Evolutionary conservation across 1,284 basidiomycete species (phyloP).

Genomic region (Malassezia globosa): DNA sequence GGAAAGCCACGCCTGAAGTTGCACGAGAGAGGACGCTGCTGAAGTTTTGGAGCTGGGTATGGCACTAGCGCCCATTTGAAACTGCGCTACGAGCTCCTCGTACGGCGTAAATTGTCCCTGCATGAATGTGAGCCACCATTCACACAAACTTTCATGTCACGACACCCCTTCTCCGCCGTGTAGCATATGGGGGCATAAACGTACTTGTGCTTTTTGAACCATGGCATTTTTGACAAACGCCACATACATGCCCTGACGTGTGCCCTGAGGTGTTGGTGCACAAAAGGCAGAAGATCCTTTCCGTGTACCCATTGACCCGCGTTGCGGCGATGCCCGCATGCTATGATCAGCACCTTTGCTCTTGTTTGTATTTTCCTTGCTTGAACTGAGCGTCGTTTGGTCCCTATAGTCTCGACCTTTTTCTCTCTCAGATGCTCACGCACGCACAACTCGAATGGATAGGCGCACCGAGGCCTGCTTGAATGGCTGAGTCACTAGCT

Average conservation of each 20-base stretch:
- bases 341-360: too few species aligned
- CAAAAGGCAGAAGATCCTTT: neutral
- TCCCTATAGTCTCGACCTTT: too few species aligned
- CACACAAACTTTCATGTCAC: too few species aligned
- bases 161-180: neutral
- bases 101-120: constrained; percentile 45
- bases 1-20: constrained; percentile 48
- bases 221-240: constrained; percentile 72
- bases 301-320: neutral
- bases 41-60: neutral
- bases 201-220: constrained; percentile 60
- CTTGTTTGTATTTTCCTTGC: too few species aligned
- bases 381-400: too few species aligned
- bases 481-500: too few species aligned
- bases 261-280: constrained; percentile 1
- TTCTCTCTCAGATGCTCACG: too few species aligned
- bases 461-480: too few species aligned
- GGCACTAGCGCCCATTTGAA: constrained; percentile 31
- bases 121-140: too few species aligned
- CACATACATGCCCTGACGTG: constrained; percentile 63
- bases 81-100: constrained; percentile 53
- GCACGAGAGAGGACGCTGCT: constrained; percentile 19
- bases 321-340: constrained; percentile 14
- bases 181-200: constrained; percentile 25
- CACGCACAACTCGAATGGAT: too few species aligned